These are phyloP conservation scores for Amesomyces nigricolor DNA, from an alignment of 2,329 filamentous ascomycete genomes.

Conservation along the genomic window DNA sequence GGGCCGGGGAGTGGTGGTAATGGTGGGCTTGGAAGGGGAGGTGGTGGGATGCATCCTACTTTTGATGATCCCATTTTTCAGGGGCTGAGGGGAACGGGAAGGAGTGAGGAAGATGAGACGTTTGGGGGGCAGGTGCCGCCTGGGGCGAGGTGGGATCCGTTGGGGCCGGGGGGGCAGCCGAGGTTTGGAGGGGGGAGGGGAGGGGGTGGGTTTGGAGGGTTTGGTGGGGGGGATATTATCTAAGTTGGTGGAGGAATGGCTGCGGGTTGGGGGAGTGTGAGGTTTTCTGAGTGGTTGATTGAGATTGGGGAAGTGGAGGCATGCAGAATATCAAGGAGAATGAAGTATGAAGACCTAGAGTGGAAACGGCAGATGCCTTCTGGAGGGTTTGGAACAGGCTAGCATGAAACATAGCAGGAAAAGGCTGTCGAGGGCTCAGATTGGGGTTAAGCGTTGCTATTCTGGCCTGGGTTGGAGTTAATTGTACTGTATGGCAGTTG, in stretches of 20 bases:
- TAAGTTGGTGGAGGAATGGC: slow-evolving; percentile 13
- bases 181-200: slow-evolving; percentile 41
- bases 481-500: too few relatives aligned
- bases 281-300: neutral
- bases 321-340: too few relatives aligned
- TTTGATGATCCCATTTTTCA: slow-evolving; percentile 86
- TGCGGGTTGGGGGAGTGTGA: neutral
- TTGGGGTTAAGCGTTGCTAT: too few relatives aligned
- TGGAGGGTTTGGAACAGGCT: too few relatives aligned
- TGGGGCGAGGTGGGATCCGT: slow-evolving; percentile 85
- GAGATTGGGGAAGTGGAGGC: neutral
- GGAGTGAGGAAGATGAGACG: slow-evolving; percentile 39
- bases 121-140: slow-evolving; percentile 77
- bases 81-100: slow-evolving; percentile 42
- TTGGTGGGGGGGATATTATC: slow-evolving; percentile 31
- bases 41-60: slow-evolving; percentile 85
- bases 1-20: slow-evolving; percentile 54
- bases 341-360: too few relatives aligned
- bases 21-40: slow-evolving; percentile 40
- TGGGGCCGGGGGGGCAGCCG: slow-evolving; percentile 62
- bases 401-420: too few relatives aligned
- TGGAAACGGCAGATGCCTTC: too few relatives aligned
- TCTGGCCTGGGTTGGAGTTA: too few relatives aligned
- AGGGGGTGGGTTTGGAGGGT: slow-evolving; percentile 23
- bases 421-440: too few relatives aligned